These are phyloP conservation scores for Vitis rupestris DNA, from an alignment of 164 flowering plant species.

Conservation along the genomic window DNA sequence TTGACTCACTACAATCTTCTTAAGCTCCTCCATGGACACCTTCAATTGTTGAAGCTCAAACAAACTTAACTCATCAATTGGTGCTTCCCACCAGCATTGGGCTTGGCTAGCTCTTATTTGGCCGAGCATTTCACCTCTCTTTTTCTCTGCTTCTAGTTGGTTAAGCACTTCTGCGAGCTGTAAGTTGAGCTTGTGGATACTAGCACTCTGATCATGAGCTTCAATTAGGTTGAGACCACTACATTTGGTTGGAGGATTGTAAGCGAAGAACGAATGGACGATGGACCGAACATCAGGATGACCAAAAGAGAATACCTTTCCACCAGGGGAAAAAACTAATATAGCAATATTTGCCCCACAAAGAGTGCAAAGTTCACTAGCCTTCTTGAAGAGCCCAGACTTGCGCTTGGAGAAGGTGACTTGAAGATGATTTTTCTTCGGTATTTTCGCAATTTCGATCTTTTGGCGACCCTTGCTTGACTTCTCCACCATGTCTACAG, in stretches of 20 bases:
- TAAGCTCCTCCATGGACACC: neutral
- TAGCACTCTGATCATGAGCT: neutral
- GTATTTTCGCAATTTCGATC: constrained; percentile 20
- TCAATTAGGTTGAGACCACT: neutral
- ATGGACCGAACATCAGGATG: constrained; percentile 6
- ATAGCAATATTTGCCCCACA: constrained; percentile 9
- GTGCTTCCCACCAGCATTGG: constrained; percentile 6
- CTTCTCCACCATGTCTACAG: neutral
- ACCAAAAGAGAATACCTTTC: constrained; percentile 11
- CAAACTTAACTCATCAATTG: neutral
- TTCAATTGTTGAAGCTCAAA: constrained; percentile 1
- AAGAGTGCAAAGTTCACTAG: constrained; percentile 11
- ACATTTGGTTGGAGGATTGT: neutral
- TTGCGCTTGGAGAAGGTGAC: constrained; percentile 20
- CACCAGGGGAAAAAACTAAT: constrained; percentile 5
- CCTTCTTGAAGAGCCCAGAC: constrained; percentile 26
- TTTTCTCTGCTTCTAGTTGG: constrained; percentile 4
- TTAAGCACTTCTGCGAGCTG: neutral
- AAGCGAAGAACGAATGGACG: constrained; percentile 3
- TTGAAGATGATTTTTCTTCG: constrained; percentile 3
- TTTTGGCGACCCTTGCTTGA: constrained; percentile 20
- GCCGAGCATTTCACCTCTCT: neutral
- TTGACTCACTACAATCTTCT: neutral
- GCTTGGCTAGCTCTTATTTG: neutral
- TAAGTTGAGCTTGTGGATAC: neutral